phyloP scores from a whole-genome alignment of 2,329 filamentous ascomycete genomes.

The Microcyclospora tardicrescens region DNA sequence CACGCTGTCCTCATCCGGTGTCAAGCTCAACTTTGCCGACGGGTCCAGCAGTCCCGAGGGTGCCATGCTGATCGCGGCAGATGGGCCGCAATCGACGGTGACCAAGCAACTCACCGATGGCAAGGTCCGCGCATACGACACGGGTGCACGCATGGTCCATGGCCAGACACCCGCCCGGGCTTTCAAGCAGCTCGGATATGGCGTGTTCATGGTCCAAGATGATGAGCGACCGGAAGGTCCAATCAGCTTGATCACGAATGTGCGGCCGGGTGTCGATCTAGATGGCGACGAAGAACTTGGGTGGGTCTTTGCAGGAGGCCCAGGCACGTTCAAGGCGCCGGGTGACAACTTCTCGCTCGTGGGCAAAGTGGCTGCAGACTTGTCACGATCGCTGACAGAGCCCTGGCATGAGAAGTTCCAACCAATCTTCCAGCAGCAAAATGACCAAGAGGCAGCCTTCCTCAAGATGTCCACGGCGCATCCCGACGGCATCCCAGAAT shows the following conservation, averaged over 20 bases:
- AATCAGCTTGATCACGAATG: slow-evolving; percentile 50
- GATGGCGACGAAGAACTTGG: slow-evolving; percentile 45
- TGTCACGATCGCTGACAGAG: slow-evolving; percentile 42
- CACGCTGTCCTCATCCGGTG: slow-evolving; percentile 41
- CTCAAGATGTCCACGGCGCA: slow-evolving; percentile 55
- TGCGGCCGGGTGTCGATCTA: slow-evolving; percentile 47
- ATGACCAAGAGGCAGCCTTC: slow-evolving; percentile 45
- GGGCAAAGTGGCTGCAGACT: slow-evolving; percentile 42
- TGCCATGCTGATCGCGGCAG: slow-evolving; percentile 46
- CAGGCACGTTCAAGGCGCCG: slow-evolving; percentile 44
- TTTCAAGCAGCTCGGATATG: slow-evolving; percentile 50
- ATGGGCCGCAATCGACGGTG: slow-evolving; percentile 49
- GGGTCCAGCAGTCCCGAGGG: slow-evolving; percentile 47
- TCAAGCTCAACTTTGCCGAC: slow-evolving; percentile 46
- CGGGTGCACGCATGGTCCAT: slow-evolving; percentile 51
- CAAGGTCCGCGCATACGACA: slow-evolving; percentile 49
- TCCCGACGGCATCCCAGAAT: slow-evolving; percentile 46
- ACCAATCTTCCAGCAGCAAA: slow-evolving; percentile 47
- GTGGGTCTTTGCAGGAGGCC: slow-evolving; percentile 49
- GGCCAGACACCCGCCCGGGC: slow-evolving; percentile 50
- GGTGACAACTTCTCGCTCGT: slow-evolving; percentile 49
- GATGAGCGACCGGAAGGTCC: slow-evolving; percentile 32
- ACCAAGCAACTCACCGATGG: slow-evolving; percentile 47
- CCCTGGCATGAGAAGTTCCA: slow-evolving; percentile 45
- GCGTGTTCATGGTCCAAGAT: slow-evolving; percentile 47